Base-by-base conservation (phyloP, 2,329 filamentous ascomycete genomes). In the Basipetospora chlamydospora region DNA sequence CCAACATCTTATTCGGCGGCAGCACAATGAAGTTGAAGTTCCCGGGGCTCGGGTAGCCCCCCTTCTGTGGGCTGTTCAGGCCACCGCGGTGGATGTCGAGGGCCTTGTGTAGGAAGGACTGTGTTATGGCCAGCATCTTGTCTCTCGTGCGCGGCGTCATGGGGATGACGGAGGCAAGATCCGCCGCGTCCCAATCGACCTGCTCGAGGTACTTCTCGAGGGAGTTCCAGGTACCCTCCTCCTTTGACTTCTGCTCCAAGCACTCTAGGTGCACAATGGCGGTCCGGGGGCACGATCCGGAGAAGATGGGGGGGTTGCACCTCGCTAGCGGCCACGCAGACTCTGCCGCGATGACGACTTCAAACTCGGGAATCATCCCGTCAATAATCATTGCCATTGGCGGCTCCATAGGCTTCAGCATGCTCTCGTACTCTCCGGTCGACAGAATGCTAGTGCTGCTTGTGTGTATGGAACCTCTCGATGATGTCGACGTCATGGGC, bases 111-210 rank as follows among this genome's bases (percentile, higher is more conserved):
- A 82, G 57, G 49, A 80, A 81, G 28, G 64, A 71, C 50, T 81
- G 77, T 0, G 76, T 80, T 42, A 81, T 80, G 33, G 75, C 77
- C n/a, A 80, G 64, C 46, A 82, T 68, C 49, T 74, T 76, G 50
- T 83, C 78, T 22, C 77, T 65, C 3, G 75, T 76, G 30, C 65
- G 51, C 3, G 58, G 47, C 3, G 51, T 59, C 35, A 70, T 54
- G 3, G 65, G 59, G 5, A 64, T 55, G 3, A 70, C 63, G 3
- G 57, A 57, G 3, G 59, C 51, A 23, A 57, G 42, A 42, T 60
- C 56, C 13, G 50, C 39, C 3, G 53, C 46, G 33, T 59, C 51
- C 53, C 52, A 54, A 26, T 59, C 50, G 10, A 53, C 47, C 11
- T 54, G 48, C 13, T 59, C 52, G 4, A 66, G 44, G 23, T 60